phyloP scores from a whole-genome alignment of 2,329 filamentous ascomycete species.

The Alternaria postmessia region DNA sequence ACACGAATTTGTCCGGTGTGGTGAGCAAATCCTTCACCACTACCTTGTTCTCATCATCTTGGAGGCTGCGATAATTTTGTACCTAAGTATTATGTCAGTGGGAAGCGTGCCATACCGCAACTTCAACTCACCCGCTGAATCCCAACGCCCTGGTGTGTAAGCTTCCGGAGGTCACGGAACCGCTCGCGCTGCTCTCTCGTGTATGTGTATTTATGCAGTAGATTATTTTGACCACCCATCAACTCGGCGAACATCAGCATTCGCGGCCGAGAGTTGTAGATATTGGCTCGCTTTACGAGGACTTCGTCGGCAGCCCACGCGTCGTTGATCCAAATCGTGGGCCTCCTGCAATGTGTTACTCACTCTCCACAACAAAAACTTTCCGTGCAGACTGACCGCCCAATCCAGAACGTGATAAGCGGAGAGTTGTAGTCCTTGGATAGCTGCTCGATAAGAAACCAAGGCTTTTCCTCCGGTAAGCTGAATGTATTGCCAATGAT shows the following conservation, averaged over 20 bases:
- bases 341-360: conserved; percentile 25
- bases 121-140: conserved; percentile 58
- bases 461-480: conserved; percentile 63
- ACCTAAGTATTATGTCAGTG: background rate
- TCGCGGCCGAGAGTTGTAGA: conserved; percentile 61
- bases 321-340: conserved; percentile 54
- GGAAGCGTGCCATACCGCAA: rapidly evolving
- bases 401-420: conserved; percentile 65
- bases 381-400: conserved; percentile 18
- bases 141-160: conserved; percentile 46
- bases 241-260: conserved; percentile 56
- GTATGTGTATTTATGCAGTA: conserved; percentile 46
- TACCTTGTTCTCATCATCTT: conserved; percentile 66
- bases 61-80: conserved; percentile 61
- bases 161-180: conserved; percentile 41
- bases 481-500: conserved; percentile 65
- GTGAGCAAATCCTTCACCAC: conserved; percentile 59
- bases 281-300: conserved; percentile 60
- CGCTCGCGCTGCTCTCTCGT: conserved; percentile 38
- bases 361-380: rapidly evolving
- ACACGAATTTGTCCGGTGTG: conserved; percentile 59
- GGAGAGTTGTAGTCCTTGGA: conserved; percentile 59
- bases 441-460: conserved; percentile 65
- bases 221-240: conserved; percentile 43
- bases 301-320: conserved; percentile 61